phyloP scores from a whole-genome alignment of 23 red algal species.

The Agarophyton chilense region DNA sequence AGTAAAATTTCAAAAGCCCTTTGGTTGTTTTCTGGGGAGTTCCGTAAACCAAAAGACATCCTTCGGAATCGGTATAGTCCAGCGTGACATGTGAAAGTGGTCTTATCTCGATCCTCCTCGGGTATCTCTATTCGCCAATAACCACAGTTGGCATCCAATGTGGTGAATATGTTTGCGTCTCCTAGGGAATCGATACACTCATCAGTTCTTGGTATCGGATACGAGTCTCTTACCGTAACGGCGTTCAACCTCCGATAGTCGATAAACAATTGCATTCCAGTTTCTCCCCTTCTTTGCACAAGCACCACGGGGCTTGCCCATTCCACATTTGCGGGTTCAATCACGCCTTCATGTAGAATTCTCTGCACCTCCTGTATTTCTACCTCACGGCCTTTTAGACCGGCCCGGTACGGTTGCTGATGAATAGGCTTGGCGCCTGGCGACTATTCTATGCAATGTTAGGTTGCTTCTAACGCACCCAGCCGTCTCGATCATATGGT shows the following conservation, averaged over 20 bases:
- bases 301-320: neutral
- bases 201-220: conserved; percentile 45
- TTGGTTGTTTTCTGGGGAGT: too few species aligned
- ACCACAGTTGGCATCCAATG: too few species aligned
- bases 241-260: conserved; percentile 21
- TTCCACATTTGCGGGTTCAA: too few species aligned
- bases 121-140: too few species aligned
- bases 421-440: neutral
- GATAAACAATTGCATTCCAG: neutral
- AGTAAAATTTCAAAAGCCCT: too few species aligned
- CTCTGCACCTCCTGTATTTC: too few species aligned
- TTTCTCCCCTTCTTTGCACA: neutral
- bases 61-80: too few species aligned
- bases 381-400: too few species aligned
- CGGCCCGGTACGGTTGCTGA: neutral
- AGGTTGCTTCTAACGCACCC: neutral
- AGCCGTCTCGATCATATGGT: neutral
- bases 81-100: too few species aligned
- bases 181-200: conserved; percentile 44
- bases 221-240: conserved; percentile 11
- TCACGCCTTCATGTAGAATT: too few species aligned
- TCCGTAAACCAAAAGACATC: too few species aligned
- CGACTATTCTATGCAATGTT: neutral
- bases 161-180: neutral
- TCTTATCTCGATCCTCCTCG: too few species aligned